Evolutionary conservation across 305 asterid genomes (phyloP).

Genomic region (Fraxinus angustifolia): DNA sequence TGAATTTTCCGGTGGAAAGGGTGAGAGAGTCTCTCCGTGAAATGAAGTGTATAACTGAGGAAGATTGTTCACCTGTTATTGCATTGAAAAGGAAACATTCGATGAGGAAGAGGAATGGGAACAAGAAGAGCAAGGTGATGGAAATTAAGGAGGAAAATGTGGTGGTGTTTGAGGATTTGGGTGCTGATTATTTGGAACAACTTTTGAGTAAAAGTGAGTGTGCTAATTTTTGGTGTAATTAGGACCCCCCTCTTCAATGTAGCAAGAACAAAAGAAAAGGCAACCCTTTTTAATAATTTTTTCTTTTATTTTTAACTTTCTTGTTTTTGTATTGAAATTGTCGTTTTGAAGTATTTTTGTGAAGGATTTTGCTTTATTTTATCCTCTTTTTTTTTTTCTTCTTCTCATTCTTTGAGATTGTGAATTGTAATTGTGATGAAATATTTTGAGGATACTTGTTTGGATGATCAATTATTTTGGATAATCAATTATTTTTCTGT

Average conservation of each 20-base stretch:
- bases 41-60: slow-evolving; percentile 32
- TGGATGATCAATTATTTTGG: neutral
- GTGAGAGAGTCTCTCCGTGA: slow-evolving; percentile 42
- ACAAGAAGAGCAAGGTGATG: slow-evolving; percentile 18
- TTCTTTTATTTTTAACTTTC: neutral
- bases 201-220: slow-evolving; percentile 33
- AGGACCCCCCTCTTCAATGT: neutral
- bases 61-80: slow-evolving; percentile 47
- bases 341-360: neutral
- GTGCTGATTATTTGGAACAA: slow-evolving; percentile 50
- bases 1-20: slow-evolving; percentile 55
- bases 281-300: neutral
- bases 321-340: neutral
- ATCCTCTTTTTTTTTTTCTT: neutral
- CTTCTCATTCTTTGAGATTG: neutral
- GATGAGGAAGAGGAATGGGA: slow-evolving; percentile 33
- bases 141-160: slow-evolving; percentile 30
- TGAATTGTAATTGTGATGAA: neutral
- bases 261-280: neutral
- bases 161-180: slow-evolving; percentile 54
- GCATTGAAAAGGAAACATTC: slow-evolving; percentile 43
- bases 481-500: neutral
- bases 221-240: slow-evolving; percentile 1
- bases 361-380: neutral
- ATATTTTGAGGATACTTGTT: neutral